A percentile compares a stretch with the other conserved stretches of the same genome.
phyloP scores from a whole-genome alignment of 192 early-diverging fungal genomes.

The Coemansia sp. region DNA sequence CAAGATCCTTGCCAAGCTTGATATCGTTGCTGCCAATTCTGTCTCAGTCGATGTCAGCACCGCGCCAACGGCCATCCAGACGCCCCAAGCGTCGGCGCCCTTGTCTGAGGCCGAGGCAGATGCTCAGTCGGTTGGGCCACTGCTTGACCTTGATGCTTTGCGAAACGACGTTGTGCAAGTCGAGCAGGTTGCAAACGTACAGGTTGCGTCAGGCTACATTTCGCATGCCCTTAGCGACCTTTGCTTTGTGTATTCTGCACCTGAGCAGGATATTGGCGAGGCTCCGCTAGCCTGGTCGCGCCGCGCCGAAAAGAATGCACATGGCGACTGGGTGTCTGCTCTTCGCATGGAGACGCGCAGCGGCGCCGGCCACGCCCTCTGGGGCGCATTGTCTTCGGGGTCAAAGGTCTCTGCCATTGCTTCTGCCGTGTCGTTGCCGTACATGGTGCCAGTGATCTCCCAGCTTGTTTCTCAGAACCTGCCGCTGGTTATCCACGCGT shows the following conservation, averaged over 20 bases:
- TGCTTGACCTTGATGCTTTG: constrained; percentile 23
- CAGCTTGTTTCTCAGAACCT: constrained; percentile 62
- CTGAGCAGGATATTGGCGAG: constrained; percentile 63
- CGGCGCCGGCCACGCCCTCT: constrained; percentile 77
- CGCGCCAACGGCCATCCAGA: constrained; percentile 31
- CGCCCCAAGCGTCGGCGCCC: constrained; percentile 30
- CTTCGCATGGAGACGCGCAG: constrained; percentile 74
- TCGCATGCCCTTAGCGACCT: constrained; percentile 79
- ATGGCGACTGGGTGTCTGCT: constrained; percentile 67
- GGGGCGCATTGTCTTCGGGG: constrained; percentile 66
- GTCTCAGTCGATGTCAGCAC: constrained; percentile 18
- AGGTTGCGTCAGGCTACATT: constrained; percentile 71
- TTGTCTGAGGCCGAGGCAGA: constrained; percentile 38
- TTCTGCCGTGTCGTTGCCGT: constrained; percentile 72
- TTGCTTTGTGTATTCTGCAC: constrained; percentile 82
- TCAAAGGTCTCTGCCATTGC: constrained; percentile 61
- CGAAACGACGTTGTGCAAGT: constrained; percentile 14
- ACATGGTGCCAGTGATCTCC: constrained; percentile 84
- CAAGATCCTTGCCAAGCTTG: constrained; percentile 51
- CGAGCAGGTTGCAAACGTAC: constrained; percentile 55
- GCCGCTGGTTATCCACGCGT: constrained; percentile 82
- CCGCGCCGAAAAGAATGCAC: constrained; percentile 66
- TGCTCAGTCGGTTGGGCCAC: constrained; percentile 1
- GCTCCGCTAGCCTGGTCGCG: constrained; percentile 66
- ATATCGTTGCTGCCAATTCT: constrained; percentile 25